These are phyloP conservation scores for Alloteropsis semialata DNA, from an alignment of 176 grass and related monocot genomes.

Conservation along the genomic window DNA sequence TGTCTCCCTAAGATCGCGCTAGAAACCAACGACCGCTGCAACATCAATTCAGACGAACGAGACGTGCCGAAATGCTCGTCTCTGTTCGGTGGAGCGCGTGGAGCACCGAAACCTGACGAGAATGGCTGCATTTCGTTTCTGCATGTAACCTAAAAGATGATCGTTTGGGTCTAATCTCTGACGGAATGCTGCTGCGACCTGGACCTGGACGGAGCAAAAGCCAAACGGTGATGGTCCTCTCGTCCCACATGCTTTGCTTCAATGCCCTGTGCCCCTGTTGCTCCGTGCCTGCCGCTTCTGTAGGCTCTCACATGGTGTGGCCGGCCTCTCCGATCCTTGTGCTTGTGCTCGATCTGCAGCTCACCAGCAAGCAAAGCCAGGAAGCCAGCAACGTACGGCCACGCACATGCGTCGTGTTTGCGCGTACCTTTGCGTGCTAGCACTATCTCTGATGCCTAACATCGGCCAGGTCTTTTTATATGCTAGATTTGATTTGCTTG, in stretches of 20 bases:
- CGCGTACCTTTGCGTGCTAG: neutral
- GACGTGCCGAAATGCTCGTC: neutral
- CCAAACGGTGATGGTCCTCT: neutral
- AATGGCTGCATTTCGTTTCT: neutral
- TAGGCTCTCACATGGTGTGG: constrained; percentile 19
- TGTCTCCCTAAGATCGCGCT: neutral
- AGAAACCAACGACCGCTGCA: neutral
- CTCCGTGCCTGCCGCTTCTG: neutral
- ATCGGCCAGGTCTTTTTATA: neutral
- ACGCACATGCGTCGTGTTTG: neutral
- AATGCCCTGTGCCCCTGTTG: neutral
- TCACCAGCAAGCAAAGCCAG: neutral
- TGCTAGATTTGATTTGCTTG: neutral
- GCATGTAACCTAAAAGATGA: too few species aligned
- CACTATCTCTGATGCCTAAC: neutral
- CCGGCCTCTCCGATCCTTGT: neutral
- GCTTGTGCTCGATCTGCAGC: too few species aligned
- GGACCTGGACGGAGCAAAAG: neutral
- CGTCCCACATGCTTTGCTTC: neutral
- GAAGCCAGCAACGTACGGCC: neutral
- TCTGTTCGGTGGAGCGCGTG: neutral
- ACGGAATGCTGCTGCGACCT: neutral
- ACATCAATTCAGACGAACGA: neutral
- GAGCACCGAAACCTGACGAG: neutral
- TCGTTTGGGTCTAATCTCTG: neutral